Evolutionary conservation across 2,329 filamentous ascomycete genomes (phyloP).

Genomic region (Cordyceps cateniannulata): DNA sequence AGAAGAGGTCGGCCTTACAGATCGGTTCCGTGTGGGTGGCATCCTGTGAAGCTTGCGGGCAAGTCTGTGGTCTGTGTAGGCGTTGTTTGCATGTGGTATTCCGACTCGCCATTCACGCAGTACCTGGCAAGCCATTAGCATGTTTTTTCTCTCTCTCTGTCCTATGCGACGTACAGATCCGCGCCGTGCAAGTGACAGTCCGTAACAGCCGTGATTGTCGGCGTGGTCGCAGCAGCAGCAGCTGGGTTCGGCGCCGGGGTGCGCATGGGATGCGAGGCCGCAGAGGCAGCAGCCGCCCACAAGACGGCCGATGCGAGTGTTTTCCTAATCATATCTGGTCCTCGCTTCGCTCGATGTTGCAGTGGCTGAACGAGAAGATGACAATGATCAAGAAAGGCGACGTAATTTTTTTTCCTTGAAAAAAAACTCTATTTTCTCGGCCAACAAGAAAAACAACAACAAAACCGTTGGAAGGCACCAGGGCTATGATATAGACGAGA

Average conservation of each 20-base stretch:
- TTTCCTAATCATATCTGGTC: neutral
- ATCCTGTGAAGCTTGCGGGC: conserved; percentile 56
- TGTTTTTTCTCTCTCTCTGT: no score
- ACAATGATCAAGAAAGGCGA: neutral
- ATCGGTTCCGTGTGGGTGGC: conserved; percentile 54
- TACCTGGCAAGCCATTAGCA: conserved; percentile 25
- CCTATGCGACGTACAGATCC: conserved; percentile 28
- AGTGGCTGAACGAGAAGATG: neutral
- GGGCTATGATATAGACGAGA: neutral
- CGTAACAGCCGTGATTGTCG: conserved; percentile 31
- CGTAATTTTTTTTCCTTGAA: neutral
- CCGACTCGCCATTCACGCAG: conserved; percentile 37
- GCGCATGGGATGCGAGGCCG: conserved; percentile 6
- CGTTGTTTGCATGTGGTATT: conserved; percentile 39
- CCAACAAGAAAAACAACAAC: no score
- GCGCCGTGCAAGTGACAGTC: conserved; percentile 36
- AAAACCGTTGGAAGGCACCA: neutral
- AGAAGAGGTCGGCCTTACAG: conserved; percentile 35
- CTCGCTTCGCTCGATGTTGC: neutral
- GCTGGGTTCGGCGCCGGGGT: conserved; percentile 6
- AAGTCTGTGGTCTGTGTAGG: conserved; percentile 49
- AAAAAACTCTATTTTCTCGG: neutral
- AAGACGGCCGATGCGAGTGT: neutral
- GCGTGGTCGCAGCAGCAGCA: conserved; percentile 1
- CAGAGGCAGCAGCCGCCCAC: neutral